These are phyloP conservation scores for Ceratobasidium sp. DNA, from an alignment of 1,284 basidiomycete species.

Conservation along the genomic window DNA sequence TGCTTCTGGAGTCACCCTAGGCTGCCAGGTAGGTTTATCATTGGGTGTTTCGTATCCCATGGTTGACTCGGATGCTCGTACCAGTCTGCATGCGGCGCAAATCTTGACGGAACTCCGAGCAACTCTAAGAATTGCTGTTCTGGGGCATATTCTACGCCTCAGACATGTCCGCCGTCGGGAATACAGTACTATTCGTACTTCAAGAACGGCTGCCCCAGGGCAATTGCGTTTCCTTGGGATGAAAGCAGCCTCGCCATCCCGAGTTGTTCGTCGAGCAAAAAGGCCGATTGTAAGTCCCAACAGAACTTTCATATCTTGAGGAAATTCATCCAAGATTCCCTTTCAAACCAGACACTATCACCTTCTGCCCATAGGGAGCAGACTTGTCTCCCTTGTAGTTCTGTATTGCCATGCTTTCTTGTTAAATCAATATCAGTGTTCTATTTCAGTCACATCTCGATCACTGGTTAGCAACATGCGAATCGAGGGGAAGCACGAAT, in stretches of 20 bases:
- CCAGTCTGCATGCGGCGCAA: slow-evolving; percentile 56
- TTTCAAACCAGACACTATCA: slow-evolving; percentile 36
- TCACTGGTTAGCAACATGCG: too few species aligned
- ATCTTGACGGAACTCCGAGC: slow-evolving; percentile 56
- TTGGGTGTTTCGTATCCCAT: slow-evolving; percentile 57
- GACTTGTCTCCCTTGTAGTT: too few species aligned
- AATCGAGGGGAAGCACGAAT: too few species aligned
- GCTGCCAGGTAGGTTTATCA: slow-evolving; percentile 52
- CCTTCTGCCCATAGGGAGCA: slow-evolving; percentile 44
- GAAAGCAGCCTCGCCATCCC: slow-evolving; percentile 48
- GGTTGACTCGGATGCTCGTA: too few species aligned
- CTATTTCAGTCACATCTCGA: too few species aligned
- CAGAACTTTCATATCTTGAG: not conserved
- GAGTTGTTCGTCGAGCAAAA: slow-evolving; percentile 16
- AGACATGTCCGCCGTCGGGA: slow-evolving; percentile 48
- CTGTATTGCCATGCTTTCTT: too few species aligned
- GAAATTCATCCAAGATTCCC: not conserved
- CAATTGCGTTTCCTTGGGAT: slow-evolving; percentile 65
- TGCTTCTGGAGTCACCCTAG: slow-evolving; percentile 28
- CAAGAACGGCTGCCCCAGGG: slow-evolving; percentile 61
- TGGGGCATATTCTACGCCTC: slow-evolving; percentile 57
- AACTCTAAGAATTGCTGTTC: slow-evolving; percentile 65
- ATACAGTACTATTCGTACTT: slow-evolving; percentile 63
- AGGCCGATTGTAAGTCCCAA: slow-evolving; percentile 38
- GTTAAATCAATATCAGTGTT: too few species aligned